phyloP scores from a whole-genome alignment of 129 eudicot species.

The Flaveria brownii region DNA sequence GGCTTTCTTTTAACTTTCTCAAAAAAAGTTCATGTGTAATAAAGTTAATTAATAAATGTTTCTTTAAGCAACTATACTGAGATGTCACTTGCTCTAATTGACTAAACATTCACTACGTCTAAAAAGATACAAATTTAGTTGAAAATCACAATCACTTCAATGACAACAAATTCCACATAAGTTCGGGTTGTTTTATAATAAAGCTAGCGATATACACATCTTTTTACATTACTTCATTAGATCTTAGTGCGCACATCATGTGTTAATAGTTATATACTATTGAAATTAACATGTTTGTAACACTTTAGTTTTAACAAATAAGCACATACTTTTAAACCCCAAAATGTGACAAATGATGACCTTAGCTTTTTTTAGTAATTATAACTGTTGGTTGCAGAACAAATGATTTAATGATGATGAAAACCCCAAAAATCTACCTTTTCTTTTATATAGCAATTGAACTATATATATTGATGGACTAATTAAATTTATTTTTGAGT shows the following conservation, averaged over 20 bases:
- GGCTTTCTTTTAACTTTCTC: neutral
- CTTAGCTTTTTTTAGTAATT: too few relatives aligned
- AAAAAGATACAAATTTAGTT: neutral
- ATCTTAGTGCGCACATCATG: neutral
- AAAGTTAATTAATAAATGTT: conserved; percentile 2
- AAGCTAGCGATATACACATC: neutral
- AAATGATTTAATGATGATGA: neutral
- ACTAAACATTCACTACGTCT: neutral
- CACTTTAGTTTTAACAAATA: neutral
- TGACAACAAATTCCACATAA: conserved; percentile 8
- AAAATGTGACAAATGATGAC: too few relatives aligned
- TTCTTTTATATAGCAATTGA: too few relatives aligned
- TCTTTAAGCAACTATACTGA: conserved; percentile 20
- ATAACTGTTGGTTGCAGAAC: too few relatives aligned
- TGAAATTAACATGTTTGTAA: neutral
- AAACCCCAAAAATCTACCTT: too few relatives aligned
- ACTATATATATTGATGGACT: too few relatives aligned
- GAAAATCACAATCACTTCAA: neutral
- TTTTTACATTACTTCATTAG: neutral
- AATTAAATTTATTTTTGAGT: too few relatives aligned
- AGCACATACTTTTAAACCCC: too few relatives aligned
- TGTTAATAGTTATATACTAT: neutral
- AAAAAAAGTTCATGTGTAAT: conserved; percentile 21
- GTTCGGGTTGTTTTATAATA: neutral
- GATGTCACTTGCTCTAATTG: conserved; percentile 21